Evolutionary conservation across 2,329 filamentous ascomycete species (phyloP).

Genomic region (Pseudogymnoascus sp.): DNA sequence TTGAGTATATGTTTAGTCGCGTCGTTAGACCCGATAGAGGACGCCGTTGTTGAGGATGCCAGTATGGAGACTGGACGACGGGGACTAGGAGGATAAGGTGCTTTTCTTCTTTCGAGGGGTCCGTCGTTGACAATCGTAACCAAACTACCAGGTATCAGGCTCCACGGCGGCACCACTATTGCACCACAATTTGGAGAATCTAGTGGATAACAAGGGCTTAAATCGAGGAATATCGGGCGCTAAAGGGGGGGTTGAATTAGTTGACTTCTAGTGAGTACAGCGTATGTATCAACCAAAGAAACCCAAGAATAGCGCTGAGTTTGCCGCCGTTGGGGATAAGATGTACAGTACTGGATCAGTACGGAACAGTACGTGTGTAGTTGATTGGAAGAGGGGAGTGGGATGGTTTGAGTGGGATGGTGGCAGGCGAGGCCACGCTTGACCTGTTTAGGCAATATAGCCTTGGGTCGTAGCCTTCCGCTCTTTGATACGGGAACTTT

Average conservation of each 20-base stretch:
- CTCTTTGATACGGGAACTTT: not conserved
- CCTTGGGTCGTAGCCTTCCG: conserved; percentile 2
- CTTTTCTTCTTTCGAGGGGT: not conserved
- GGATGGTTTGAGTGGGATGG: conserved; percentile 4
- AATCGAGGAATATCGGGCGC: not conserved
- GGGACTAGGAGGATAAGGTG: not conserved
- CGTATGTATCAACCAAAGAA: not conserved
- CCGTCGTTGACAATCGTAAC: conserved; percentile 2
- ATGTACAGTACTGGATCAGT: not conserved
- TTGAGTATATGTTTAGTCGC: conserved; percentile 23
- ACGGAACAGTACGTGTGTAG: not conserved
- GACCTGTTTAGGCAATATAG: not conserved
- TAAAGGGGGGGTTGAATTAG: not conserved
- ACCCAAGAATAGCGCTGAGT: conserved; percentile 1
- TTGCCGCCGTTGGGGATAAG: not conserved
- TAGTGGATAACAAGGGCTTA: not conserved
- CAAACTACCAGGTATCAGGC: conserved; percentile 1
- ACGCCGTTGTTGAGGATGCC: conserved; percentile 24
- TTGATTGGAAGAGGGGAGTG: conserved; percentile 5
- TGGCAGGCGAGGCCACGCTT: conserved; percentile 4
- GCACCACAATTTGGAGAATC: not conserved
- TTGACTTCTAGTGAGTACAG: not conserved
- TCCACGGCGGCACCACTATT: not conserved
- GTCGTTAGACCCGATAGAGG: conserved; percentile 23
- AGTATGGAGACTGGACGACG: conserved; percentile 7